These are phyloP conservation scores for Batkoa obscura DNA, from an alignment of 371 early-diverging fungal species.

Conservation along the genomic window DNA sequence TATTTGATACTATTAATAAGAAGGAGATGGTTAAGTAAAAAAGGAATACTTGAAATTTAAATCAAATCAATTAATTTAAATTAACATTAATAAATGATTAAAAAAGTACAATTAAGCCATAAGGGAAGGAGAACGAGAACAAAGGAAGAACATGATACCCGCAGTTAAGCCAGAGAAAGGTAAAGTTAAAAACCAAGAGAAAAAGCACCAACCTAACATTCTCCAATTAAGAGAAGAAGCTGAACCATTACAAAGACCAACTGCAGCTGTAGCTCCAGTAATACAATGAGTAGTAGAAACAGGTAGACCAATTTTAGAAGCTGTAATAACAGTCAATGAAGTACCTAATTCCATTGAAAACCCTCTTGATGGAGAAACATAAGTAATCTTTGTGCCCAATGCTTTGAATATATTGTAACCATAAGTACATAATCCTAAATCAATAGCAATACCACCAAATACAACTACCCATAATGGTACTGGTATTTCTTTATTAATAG, in stretches of 20 bases:
- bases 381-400: conserved; percentile 72
- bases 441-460: conserved; percentile 62
- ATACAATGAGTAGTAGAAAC: conserved; percentile 82
- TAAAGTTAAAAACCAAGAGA: conserved; percentile 63
- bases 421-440: conserved; percentile 48
- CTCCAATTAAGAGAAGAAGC: conserved; percentile 62
- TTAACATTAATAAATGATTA: not conserved
- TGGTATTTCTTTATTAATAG: conserved; percentile 21
- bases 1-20: too few species aligned
- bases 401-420: conserved; percentile 53
- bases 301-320: conserved; percentile 60
- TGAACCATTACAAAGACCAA: conserved; percentile 61
- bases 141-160: conserved; percentile 45
- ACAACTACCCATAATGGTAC: conserved; percentile 60
- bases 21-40: too few species aligned
- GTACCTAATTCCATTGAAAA: conserved; percentile 68
- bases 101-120: not conserved
- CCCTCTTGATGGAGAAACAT: conserved; percentile 65
- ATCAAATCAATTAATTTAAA: too few species aligned
- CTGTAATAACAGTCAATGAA: conserved; percentile 67
- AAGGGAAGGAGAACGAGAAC: conserved; percentile 26
- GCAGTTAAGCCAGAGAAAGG: conserved; percentile 50
- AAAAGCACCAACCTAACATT: conserved; percentile 41
- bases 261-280: conserved; percentile 62
- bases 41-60: too few species aligned